A percentile compares a stretch with the other conserved stretches of the same genome.
These are phyloP conservation scores for Lycium barbarum DNA, from an alignment of 257 asterid species.

Conservation along the genomic window DNA sequence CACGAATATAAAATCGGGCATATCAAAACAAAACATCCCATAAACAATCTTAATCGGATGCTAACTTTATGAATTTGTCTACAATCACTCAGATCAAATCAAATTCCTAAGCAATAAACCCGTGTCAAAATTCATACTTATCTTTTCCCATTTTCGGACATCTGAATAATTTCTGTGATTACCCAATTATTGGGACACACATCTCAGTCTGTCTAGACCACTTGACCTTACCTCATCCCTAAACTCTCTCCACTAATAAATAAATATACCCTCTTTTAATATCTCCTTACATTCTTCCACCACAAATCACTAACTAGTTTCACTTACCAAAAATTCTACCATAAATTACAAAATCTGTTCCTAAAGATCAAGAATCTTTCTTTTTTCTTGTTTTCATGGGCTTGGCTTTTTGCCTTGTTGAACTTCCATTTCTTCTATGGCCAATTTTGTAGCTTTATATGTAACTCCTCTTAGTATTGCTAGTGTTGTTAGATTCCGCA, in stretches of 20 bases:
- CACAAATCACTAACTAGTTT: neutral
- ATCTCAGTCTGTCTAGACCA: neutral
- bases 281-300: neutral
- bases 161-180: neutral
- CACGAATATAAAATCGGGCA: too few species aligned
- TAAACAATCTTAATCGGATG: too few species aligned
- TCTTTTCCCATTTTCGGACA: neutral
- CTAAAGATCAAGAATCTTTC: neutral
- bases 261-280: neutral
- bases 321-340: neutral
- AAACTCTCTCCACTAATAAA: neutral
- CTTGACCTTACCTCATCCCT: neutral
- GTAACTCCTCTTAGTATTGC: slow-evolving; percentile 20
- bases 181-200: neutral
- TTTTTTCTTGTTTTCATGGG: slow-evolving; percentile 41
- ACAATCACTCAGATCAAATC: neutral
- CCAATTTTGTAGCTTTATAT: slow-evolving; percentile 35
- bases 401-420: neutral
- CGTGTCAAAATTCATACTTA: too few species aligned
- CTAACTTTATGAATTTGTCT: neutral
- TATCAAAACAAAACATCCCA: too few species aligned
- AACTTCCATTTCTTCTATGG: slow-evolving; percentile 37
- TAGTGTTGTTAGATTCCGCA: slow-evolving; percentile 42
- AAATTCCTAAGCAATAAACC: neutral
- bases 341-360: neutral